A percentile compares a stretch with the other conserved stretches of the same genome.
Evolutionary conservation across 2,329 filamentous ascomycete genomes (phyloP).

Genomic region (Penicillium sp.): DNA sequence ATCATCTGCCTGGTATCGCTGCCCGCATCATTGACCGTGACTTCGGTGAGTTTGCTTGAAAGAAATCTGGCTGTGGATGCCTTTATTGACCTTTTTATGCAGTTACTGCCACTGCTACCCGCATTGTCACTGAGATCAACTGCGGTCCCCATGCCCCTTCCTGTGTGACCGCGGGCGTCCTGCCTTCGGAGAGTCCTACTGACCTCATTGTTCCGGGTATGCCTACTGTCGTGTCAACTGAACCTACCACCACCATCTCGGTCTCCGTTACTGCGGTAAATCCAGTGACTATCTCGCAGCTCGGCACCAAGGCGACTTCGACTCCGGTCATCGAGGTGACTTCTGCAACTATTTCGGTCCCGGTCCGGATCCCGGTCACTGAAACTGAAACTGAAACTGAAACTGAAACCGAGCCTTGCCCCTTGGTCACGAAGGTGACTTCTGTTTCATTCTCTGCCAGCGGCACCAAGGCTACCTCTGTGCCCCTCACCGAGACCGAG

Average conservation of each 20-base stretch:
- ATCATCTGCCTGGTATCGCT: neutral
- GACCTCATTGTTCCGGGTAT: neutral
- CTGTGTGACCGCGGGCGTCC: neutral
- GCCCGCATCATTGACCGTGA: constrained; percentile 1
- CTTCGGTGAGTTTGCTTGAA: constrained; percentile 2
- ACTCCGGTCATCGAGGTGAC: neutral
- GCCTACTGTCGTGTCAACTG: neutral
- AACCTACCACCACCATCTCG: neutral
- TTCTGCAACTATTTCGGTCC: neutral
- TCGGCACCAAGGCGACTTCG: neutral
- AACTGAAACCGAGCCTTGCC: neutral
- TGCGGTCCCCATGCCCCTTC: too few relatives aligned
- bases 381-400: neutral
- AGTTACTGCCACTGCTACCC: neutral
- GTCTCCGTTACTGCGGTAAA: neutral
- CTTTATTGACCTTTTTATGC: neutral
- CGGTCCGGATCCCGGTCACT: neutral
- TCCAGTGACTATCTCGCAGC: neutral
- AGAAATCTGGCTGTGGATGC: neutral
- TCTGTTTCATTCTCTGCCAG: neutral
- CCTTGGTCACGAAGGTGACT: neutral
- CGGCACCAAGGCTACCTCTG: too few relatives aligned
- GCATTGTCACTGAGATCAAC: neutral
- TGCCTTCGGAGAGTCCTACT: neutral
- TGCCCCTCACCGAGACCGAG: constrained; percentile 25